phyloP scores from a whole-genome alignment of 169 alveolate genomes.

The Eimeria brunetti region DNA sequence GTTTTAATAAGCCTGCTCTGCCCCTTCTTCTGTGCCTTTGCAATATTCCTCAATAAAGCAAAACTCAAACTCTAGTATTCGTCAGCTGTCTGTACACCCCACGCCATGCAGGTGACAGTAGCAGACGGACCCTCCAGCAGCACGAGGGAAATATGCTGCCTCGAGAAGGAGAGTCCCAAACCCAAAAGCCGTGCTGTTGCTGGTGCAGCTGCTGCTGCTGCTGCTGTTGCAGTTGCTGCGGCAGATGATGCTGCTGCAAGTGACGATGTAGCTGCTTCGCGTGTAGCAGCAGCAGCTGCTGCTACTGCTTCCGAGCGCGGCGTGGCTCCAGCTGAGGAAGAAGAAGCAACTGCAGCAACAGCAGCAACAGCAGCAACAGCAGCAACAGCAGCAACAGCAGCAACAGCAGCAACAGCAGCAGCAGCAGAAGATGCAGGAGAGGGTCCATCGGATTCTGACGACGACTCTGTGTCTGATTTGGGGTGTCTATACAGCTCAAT shows the following conservation, averaged over 20 bases:
- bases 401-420: not conserved
- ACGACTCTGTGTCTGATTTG: not conserved
- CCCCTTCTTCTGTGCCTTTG: no score
- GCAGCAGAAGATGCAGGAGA: not conserved
- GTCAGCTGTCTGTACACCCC: slow-evolving; percentile 18
- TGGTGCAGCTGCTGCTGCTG: not conserved
- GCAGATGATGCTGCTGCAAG: not conserved
- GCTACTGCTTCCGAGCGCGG: not conserved
- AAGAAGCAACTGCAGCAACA: not conserved
- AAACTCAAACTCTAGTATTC: not conserved
- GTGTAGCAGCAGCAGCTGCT: not conserved
- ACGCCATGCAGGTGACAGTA: not conserved
- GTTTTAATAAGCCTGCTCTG: no score
- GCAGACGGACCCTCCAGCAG: not conserved
- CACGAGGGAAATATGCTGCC: not conserved
- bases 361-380: not conserved
- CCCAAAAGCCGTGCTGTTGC: not conserved
- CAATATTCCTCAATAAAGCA: not conserved
- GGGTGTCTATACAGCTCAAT: not conserved
- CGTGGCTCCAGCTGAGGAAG: not conserved
- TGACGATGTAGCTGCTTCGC: not conserved
- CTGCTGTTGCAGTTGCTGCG: not conserved
- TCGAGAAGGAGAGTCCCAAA: not conserved
- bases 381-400: not conserved
- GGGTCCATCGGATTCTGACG: not conserved